Conservation (phyloP, 2,329 filamentous ascomycete species). For the Fusarium pilosicola region DNA sequence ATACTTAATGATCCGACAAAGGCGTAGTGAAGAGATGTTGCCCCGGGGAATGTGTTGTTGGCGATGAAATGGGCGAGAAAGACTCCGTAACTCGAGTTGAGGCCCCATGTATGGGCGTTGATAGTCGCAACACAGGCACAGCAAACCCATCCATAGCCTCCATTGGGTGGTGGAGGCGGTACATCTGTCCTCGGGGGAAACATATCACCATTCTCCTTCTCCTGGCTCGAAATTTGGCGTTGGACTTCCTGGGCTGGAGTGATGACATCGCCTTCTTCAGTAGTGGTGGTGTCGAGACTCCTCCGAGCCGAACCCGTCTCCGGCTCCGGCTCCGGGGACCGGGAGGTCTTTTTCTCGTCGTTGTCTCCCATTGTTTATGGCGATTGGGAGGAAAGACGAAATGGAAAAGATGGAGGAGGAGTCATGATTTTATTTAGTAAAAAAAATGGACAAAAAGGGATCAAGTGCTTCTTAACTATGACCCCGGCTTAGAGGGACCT, state of each 20-base stretch:
- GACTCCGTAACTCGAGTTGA: conserved; percentile 65
- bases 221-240: conserved; percentile 1
- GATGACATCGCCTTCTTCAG: conserved; percentile 37
- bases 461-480: conserved; percentile 19
- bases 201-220: conserved; percentile 19
- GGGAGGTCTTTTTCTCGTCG: conserved; percentile 33
- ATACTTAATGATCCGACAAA: conserved; percentile 70
- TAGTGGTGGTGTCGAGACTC: conserved; percentile 35
- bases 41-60: conserved; percentile 69
- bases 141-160: conserved; percentile 66
- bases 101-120: conserved; percentile 79
- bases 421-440: conserved; percentile 4
- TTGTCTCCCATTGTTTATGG: conserved; percentile 13
- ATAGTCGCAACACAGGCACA: conserved; percentile 57
- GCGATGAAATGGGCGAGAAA: conserved; percentile 68
- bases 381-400: neutral
- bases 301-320: conserved; percentile 14
- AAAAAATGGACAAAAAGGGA: conserved; percentile 18
- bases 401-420: conserved; percentile 9
- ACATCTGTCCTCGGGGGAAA: conserved; percentile 21
- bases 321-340: conserved; percentile 15
- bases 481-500: conserved; percentile 23
- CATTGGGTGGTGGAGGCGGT: conserved; percentile 60
- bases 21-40: conserved; percentile 74
- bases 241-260: conserved; percentile 23